Evolutionary conservation across 202 grass and related monocot species (phyloP).

Genomic region (Miscanthus sacchariflorus): DNA sequence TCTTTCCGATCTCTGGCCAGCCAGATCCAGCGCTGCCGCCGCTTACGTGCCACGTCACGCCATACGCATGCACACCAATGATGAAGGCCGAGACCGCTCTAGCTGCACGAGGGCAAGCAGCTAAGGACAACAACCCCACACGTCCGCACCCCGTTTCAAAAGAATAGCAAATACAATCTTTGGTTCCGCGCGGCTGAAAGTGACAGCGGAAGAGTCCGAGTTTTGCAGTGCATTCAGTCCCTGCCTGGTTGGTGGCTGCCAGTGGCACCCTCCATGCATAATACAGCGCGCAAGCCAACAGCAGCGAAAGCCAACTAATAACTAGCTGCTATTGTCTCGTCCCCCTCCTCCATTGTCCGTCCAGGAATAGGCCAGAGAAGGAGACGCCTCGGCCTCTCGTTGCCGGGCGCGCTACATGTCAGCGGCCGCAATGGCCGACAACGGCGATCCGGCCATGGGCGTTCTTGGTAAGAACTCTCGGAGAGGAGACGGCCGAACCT

Average conservation of each 20-base stretch:
- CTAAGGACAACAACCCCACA: neutral
- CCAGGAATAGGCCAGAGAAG: constrained; percentile 43
- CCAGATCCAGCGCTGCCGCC: neutral
- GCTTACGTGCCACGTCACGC: neutral
- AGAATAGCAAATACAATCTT: too few relatives aligned
- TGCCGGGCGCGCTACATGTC: constrained; percentile 8
- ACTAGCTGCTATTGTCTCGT: neutral
- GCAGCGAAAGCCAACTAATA: neutral
- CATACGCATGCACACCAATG: neutral
- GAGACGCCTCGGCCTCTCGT: neutral
- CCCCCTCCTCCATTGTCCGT: neutral
- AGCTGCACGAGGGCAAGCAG: too few relatives aligned
- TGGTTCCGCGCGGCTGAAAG: neutral
- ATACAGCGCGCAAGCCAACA: neutral
- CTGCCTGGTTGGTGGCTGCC: too few relatives aligned
- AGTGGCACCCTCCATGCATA: neutral
- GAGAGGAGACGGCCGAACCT: neutral
- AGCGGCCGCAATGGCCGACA: constrained; percentile 24
- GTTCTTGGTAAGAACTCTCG: constrained; percentile 43
- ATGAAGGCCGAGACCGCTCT: too few relatives aligned
- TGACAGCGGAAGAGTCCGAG: neutral
- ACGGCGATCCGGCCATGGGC: constrained; percentile 30
- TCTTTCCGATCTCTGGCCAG: neutral
- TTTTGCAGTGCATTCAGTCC: constrained; percentile 1
- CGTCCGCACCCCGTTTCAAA: neutral